Evolutionary conservation across 2,329 filamentous ascomycete genomes (phyloP).

Genomic region (Sarocladium kiliense): DNA sequence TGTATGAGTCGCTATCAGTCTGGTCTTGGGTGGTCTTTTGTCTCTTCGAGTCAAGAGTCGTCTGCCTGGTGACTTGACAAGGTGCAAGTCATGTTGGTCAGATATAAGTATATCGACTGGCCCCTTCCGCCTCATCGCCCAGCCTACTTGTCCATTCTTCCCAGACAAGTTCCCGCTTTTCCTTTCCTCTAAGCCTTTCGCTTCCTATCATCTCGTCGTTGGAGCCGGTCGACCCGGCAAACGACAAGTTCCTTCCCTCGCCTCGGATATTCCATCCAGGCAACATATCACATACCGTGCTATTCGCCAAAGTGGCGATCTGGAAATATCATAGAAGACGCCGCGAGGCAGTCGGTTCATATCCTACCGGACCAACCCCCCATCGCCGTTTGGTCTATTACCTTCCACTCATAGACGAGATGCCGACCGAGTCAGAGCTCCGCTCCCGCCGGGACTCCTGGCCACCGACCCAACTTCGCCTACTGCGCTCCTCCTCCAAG

Average conservation of each 20-base stretch:
- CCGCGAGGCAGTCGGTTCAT: constrained; percentile 9
- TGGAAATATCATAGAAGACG: constrained; percentile 14
- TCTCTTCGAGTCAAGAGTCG: background rate
- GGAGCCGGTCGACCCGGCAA: background rate
- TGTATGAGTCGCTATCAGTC: constrained; percentile 1
- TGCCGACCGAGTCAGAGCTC: constrained; percentile 29
- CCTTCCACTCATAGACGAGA: constrained; percentile 16
- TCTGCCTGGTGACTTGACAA: constrained; percentile 5
- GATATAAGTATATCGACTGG: constrained; percentile 4
- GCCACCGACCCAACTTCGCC: constrained; percentile 45
- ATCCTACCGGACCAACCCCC: background rate
- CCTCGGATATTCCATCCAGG: background rate
- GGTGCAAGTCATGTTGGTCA: constrained; percentile 4
- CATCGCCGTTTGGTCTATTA: background rate
- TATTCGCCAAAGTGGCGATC: constrained; percentile 11
- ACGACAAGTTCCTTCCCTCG: background rate
- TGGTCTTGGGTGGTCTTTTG: background rate
- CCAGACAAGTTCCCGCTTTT: background rate
- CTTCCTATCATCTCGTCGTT: background rate
- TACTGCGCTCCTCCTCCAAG: constrained; percentile 17
- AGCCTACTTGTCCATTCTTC: background rate
- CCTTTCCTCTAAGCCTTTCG: background rate
- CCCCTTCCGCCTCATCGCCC: background rate
- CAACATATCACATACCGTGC: background rate
- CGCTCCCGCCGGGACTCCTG: constrained; percentile 41